Evolutionary conservation across 768 basidiomycete genomes (phyloP).

Genomic region (Calocybe gangraenosa): DNA sequence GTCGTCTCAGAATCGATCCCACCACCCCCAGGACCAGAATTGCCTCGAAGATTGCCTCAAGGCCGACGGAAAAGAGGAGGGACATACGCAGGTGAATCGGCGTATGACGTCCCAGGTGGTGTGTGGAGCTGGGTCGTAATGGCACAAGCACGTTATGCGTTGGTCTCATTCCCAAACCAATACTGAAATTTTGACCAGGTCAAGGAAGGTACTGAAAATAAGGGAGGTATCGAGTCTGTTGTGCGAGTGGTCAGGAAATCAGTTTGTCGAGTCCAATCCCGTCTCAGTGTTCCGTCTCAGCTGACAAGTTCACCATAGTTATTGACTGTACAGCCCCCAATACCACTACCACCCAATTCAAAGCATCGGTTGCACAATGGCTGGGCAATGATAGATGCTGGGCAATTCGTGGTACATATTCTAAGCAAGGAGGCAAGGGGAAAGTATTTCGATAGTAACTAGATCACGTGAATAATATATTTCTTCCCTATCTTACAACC

Average conservation of each 20-base stretch:
- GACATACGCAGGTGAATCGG: slow-evolving; percentile 63
- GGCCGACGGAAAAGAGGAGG: slow-evolving; percentile 63
- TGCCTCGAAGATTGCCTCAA: slow-evolving; percentile 53
- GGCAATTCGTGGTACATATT: slow-evolving; percentile 76
- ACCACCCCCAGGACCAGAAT: slow-evolving; percentile 52
- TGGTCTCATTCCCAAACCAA: slow-evolving; percentile 1
- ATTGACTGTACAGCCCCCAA: slow-evolving; percentile 49
- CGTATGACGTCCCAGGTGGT: slow-evolving; percentile 43
- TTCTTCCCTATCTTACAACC: slow-evolving; percentile 17
- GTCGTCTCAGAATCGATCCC: slow-evolving; percentile 48
- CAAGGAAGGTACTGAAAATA: slow-evolving; percentile 79
- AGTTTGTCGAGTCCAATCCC: slow-evolving; percentile 35
- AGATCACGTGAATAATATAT: slow-evolving; percentile 14
- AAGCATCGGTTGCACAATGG: slow-evolving; percentile 60
- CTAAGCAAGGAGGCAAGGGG: slow-evolving; percentile 61
- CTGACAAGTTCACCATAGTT: slow-evolving; percentile 35
- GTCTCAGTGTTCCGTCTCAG: neutral
- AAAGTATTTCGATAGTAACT: slow-evolving; percentile 51
- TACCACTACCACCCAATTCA: slow-evolving; percentile 59
- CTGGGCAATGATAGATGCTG: slow-evolving; percentile 84
- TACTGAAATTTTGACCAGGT: slow-evolving; percentile 39
- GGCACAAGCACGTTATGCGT: slow-evolving; percentile 50
- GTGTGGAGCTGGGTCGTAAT: slow-evolving; percentile 78
- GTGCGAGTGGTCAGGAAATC: slow-evolving; percentile 67
- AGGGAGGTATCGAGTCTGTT: slow-evolving; percentile 74